These are phyloP conservation scores for Handroanthus guayacan DNA, from an alignment of 257 asterid genomes.

Conservation along the genomic window DNA sequence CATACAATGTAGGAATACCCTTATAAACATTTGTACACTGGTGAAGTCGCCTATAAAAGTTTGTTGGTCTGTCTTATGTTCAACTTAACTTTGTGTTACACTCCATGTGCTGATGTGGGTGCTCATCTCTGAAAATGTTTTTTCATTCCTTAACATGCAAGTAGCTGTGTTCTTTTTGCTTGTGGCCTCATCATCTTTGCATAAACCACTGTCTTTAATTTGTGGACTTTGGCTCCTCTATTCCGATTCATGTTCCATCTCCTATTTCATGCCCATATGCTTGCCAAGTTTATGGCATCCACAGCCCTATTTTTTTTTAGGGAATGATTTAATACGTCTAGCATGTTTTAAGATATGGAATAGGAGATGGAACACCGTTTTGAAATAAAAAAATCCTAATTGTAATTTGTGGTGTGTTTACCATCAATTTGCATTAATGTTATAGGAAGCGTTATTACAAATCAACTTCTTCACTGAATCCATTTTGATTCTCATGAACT, in stretches of 20 bases:
- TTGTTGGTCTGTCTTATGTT: not conserved
- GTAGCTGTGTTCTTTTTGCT: not conserved
- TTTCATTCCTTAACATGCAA: not conserved
- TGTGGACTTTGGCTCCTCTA: too few relatives aligned
- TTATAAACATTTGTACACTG: not conserved
- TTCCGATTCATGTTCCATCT: too few relatives aligned
- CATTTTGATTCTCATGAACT: conserved; percentile 8
- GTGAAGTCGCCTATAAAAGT: conserved; percentile 1
- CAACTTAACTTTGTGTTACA: not conserved
- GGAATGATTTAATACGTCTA: too few relatives aligned
- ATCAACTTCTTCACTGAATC: conserved; percentile 21
- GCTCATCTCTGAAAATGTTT: not conserved
- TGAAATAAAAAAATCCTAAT: too few relatives aligned
- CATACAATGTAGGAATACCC: not conserved
- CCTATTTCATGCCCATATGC: too few relatives aligned
- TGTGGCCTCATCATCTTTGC: not conserved
- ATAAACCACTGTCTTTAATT: not conserved
- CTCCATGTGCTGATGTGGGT: not conserved
- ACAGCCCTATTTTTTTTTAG: too few relatives aligned
- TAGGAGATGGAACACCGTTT: too few relatives aligned
- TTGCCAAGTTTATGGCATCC: too few relatives aligned
- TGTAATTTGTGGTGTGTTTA: not conserved
- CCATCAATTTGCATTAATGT: not conserved
- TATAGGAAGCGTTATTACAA: conserved; percentile 20
- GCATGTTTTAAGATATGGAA: too few relatives aligned